These are phyloP conservation scores for Cymbidium sinense DNA, from an alignment of 106 monocot genomes.

Conservation along the genomic window DNA sequence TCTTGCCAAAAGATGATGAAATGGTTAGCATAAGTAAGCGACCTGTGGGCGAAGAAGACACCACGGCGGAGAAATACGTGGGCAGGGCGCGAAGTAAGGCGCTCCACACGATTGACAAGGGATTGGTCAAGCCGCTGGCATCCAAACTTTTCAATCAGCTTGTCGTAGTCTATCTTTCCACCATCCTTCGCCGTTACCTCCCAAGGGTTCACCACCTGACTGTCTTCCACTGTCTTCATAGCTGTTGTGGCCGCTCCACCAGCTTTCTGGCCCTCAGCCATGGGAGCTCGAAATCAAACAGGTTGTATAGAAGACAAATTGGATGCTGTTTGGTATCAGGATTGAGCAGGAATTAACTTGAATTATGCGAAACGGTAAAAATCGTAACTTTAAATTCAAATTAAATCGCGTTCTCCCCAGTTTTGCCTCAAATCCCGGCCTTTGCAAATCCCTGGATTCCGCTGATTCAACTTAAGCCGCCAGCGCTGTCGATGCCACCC, in stretches of 20 bases:
- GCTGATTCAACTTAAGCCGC: too few relatives aligned
- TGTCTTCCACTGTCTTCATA: constrained; percentile 19
- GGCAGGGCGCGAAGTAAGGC: constrained; percentile 67
- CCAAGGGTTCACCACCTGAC: constrained; percentile 88
- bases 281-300: constrained; percentile 3
- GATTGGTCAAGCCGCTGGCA: constrained; percentile 70
- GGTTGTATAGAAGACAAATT: neutral
- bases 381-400: too few relatives aligned
- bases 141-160: constrained; percentile 90
- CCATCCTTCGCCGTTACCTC: constrained; percentile 83
- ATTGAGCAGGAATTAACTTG: too few relatives aligned
- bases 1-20: neutral
- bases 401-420: too few relatives aligned
- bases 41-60: constrained; percentile 98
- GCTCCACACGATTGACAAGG: constrained; percentile 63
- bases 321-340: too few relatives aligned
- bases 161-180: constrained; percentile 97
- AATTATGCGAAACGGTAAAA: too few relatives aligned
- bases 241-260: neutral
- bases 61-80: constrained; percentile 96
- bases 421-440: too few relatives aligned
- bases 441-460: too few relatives aligned
- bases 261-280: constrained; percentile 10
- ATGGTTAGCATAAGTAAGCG: neutral
- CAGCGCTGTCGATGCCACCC: too few relatives aligned